Evolutionary conservation across 176 grass and related monocot species (phyloP).

Genomic region (Puccinellia tenuiflora): DNA sequence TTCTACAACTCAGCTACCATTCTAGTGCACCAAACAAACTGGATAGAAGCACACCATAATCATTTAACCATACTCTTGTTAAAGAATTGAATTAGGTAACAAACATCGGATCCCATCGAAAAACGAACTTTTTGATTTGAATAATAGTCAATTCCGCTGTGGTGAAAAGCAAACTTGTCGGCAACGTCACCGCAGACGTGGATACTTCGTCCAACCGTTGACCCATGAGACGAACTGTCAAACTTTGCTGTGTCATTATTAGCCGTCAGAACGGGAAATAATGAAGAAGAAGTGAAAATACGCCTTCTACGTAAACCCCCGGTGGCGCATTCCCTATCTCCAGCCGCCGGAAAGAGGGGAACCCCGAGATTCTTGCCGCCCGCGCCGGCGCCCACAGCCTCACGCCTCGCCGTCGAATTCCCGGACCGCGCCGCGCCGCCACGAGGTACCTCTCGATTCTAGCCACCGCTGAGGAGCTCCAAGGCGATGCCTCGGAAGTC

Average conservation of each 20-base stretch:
- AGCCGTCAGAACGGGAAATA: background rate
- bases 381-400: background rate
- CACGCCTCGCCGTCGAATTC: slow-evolving; percentile 4
- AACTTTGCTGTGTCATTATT: too few species aligned
- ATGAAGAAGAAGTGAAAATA: background rate
- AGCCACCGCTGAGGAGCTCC: background rate
- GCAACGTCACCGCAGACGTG: background rate
- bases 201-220: background rate
- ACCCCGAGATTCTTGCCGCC: slow-evolving; percentile 10
- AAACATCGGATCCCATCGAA: too few species aligned
- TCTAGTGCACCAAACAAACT: too few species aligned
- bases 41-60: too few species aligned
- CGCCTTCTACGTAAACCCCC: background rate
- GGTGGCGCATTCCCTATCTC: background rate
- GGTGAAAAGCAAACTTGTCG: background rate
- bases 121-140: too few species aligned
- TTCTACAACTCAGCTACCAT: too few species aligned
- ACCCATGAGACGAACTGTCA: background rate
- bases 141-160: too few species aligned
- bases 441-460: background rate
- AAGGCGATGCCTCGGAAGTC: slow-evolving; percentile 38
- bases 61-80: too few species aligned
- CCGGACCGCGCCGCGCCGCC: background rate
- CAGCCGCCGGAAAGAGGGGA: background rate
- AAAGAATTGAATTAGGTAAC: too few species aligned